These are phyloP conservation scores for Saccharomycopsis olivae DNA, from an alignment of 805 yeast genomes.

Conservation along the genomic window DNA sequence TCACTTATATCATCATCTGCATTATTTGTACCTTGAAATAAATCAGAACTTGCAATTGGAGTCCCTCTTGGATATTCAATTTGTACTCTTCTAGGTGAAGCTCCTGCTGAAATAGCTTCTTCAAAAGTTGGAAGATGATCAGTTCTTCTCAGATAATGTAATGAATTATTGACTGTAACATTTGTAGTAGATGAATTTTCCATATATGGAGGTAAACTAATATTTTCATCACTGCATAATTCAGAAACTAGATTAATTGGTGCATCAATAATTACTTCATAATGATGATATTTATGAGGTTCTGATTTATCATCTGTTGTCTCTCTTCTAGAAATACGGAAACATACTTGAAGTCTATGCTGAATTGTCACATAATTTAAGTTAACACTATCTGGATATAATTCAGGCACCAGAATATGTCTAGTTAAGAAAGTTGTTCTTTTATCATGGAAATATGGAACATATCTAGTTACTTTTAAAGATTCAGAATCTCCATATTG, in stretches of 20 bases:
- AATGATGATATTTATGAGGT: conserved; percentile 48
- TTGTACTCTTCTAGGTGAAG: no score
- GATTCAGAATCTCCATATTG: conserved; percentile 8
- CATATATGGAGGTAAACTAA: conserved; percentile 26
- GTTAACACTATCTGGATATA: conserved; percentile 53
- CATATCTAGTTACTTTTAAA: conserved; percentile 2
- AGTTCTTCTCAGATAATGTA: background rate
- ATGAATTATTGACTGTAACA: background rate
- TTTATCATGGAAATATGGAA: conserved; percentile 1
- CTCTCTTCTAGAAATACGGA: conserved; percentile 57
- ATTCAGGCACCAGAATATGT: conserved; percentile 20
- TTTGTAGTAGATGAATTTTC: background rate
- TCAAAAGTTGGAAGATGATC: conserved; percentile 10
- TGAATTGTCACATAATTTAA: conserved; percentile 51
- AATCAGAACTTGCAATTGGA: no score
- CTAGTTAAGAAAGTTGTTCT: background rate
- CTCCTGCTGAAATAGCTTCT: conserved; percentile 8
- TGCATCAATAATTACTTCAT: conserved; percentile 72
- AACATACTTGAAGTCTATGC: conserved; percentile 61
- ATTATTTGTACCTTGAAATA: no score
- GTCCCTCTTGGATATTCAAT: no score
- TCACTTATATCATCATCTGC: no score
- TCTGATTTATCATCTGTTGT: conserved; percentile 15
- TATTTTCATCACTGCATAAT: conserved; percentile 28
- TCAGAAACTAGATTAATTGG: conserved; percentile 50